Base-by-base conservation (phyloP, 768 basidiomycete species). In the Termitomyces sp. region DNA sequence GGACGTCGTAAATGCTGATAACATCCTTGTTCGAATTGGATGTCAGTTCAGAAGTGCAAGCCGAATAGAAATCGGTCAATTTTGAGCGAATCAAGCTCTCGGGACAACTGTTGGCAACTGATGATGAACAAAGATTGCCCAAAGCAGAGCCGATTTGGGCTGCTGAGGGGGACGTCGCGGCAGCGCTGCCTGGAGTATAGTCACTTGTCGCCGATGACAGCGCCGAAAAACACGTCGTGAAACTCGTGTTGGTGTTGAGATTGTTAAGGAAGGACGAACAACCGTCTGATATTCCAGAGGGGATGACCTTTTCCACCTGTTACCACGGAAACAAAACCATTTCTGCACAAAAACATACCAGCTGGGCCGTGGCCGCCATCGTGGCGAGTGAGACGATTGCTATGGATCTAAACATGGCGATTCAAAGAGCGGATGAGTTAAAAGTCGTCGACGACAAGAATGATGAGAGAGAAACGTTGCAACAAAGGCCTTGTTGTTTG, bases 21-120 rank as follows among this genome's bases (percentile, higher is more conserved):
- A 97, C 89, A 28, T 77, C 69, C 0, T 48, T 1, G 62, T 80
- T 82, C 50, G 74, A 68, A 50, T 57, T 67, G 10, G 80, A 74
- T 3, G 83, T 84, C 64, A 99, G 75, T 75, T 98, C 96, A 20
- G 68, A 58, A 1, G 75, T 58, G 79, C 96, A 99, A 12, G 81
- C 78, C 9, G 80, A 66, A 71, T 87, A 86, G 75, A 98, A 97
- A 8, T 76, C 58, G 55, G 82, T 74, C 56, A 98, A 83, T 64
- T 83, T 78, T 44, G 75, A 60, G 56, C 87, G 82, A 68, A 98
- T 71, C 59, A 78, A 68, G 43, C 73, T 79, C 40, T 83, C 77
- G 6, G 84, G 74, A 75, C 93, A 95, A 2, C 75, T 63, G 18
- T 57, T 64, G 44, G 77, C 68, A 30, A 80, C 74, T 6, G 76